Evolutionary conservation across 2,329 filamentous ascomycete genomes (phyloP).

Genomic region (Zelopaecilomyces penicillatus): DNA sequence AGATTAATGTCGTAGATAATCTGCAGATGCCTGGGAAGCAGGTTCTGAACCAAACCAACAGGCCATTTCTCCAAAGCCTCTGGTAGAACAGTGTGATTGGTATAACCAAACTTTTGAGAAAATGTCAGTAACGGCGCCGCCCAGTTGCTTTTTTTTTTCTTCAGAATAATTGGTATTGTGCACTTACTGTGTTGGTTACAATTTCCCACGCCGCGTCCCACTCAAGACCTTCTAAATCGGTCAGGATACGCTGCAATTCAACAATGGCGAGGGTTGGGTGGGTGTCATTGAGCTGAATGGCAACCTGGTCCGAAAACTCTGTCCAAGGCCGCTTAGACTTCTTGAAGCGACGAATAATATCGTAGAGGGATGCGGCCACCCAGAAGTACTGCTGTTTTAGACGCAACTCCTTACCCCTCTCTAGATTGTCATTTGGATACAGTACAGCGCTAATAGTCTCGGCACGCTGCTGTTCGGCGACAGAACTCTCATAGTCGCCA

Average conservation of each 20-base stretch:
- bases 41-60: slow-evolving; percentile 81
- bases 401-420: slow-evolving; percentile 91
- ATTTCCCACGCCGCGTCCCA: slow-evolving; percentile 92
- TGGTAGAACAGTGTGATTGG: slow-evolving; percentile 95
- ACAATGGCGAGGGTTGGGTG: slow-evolving; percentile 95
- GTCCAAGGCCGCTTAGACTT: slow-evolving; percentile 87
- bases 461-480: slow-evolving; percentile 96
- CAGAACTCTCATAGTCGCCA: slow-evolving; percentile 94
- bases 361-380: slow-evolving; percentile 92
- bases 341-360: slow-evolving; percentile 97
- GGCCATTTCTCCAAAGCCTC: slow-evolving; percentile 99
- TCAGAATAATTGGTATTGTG: background rate
- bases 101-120: slow-evolving; percentile 72
- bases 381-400: slow-evolving; percentile 99
- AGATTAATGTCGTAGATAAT: slow-evolving; percentile 99
- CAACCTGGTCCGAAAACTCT: slow-evolving; percentile 89
- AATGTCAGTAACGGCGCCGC: background rate
- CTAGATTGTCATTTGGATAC: slow-evolving; percentile 96
- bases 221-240: slow-evolving; percentile 82
- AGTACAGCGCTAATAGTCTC: slow-evolving; percentile 97
- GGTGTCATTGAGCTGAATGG: slow-evolving; percentile 96
- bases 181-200: slow-evolving; percentile 56
- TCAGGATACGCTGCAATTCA: slow-evolving; percentile 84
- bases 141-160: background rate
- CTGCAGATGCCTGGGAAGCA: slow-evolving; percentile 87